A percentile compares a stretch with the other conserved stretches of the same genome.
Conservation (phyloP, 345 rosid genomes). For the Populus simonii region DNA sequence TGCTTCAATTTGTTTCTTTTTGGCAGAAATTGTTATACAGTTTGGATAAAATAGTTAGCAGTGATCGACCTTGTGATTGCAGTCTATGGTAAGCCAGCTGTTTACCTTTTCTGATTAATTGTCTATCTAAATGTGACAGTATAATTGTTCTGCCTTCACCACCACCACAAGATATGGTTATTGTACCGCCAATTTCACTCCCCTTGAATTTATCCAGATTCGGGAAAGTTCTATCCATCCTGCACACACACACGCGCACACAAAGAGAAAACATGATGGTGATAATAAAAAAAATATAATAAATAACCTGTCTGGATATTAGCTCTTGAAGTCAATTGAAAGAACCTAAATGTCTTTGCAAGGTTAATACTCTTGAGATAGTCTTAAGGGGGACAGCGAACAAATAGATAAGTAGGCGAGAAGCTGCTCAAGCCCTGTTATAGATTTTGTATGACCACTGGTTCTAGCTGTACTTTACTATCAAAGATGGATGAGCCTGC, state of each 20-base stretch:
- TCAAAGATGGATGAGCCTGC: neutral
- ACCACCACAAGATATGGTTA: neutral
- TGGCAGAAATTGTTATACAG: constrained; percentile 68
- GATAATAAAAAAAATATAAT: no score
- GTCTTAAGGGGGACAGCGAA: no score
- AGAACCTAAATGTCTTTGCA: neutral
- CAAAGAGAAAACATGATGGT: no score
- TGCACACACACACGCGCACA: no score
- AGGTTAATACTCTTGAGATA: no score
- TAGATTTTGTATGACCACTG: neutral
- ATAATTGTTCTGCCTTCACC: neutral
- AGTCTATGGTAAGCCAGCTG: constrained; percentile 57
- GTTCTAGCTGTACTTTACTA: neutral
- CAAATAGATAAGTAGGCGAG: neutral
- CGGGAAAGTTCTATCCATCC: neutral
- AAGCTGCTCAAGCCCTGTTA: neutral
- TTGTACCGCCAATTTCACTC: neutral
- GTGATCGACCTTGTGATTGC: constrained; percentile 66
- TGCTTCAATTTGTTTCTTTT: constrained; percentile 3
- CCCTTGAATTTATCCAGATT: constrained; percentile 1
- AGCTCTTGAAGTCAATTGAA: constrained; percentile 1
- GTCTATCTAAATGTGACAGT: neutral
- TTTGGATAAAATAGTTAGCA: constrained; percentile 77
- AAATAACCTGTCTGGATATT: neutral
- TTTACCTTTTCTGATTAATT: constrained; percentile 5